Evolutionary conservation across 345 rosid genomes (phyloP), one percentile per base, ranked within the genome.

Genomic region (Bruguiera gymnorhiza): DNA sequence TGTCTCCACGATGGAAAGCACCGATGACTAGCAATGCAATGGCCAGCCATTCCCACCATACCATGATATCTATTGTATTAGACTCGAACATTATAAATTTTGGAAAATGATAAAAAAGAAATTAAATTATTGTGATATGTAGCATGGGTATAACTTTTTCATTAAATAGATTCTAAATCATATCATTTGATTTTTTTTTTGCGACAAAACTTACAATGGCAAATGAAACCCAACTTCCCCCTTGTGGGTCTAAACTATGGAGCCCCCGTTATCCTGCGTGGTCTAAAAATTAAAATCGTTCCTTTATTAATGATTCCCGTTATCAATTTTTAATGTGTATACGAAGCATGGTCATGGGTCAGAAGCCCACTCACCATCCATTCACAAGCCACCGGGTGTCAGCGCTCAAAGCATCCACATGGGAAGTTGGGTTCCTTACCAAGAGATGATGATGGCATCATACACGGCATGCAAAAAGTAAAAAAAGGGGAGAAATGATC

Each of bases 1-100:
- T 80, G 87, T 85, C 88, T 69, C 79, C 79, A 32, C 63, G 53
- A 71, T 76, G 78, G 81, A 87, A 74, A 81, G 71, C 88, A 84
- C 66, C 30, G n/a, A 75, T 76, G 83, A 74, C 85, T 34, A 58
- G 71, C 69, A 63, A 76, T 68, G 46, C 88, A 81, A 83, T 86
- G 83, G 64, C 79, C 68, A 65, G 5, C 55, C 65, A 18, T n/a
- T 63, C 75, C 56, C 46, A 57, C 67, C 80, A 69, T 73, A 27
- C 29, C 29, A 27, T 24, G 24, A 36, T 78, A 34, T 34, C 1
- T 34, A 7, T 34, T 34, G 37, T 34, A 34, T 34, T 34, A 1
- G 37, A 34, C 9, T 7, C 37, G 6, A 0, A 34, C 0, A 1
- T 34, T 1, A 34, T 34, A 34, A 2, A 10, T 11, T 39, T 39